Base-by-base conservation (phyloP, 768 basidiomycete genomes). In the Leccinum rimulosum region DNA sequence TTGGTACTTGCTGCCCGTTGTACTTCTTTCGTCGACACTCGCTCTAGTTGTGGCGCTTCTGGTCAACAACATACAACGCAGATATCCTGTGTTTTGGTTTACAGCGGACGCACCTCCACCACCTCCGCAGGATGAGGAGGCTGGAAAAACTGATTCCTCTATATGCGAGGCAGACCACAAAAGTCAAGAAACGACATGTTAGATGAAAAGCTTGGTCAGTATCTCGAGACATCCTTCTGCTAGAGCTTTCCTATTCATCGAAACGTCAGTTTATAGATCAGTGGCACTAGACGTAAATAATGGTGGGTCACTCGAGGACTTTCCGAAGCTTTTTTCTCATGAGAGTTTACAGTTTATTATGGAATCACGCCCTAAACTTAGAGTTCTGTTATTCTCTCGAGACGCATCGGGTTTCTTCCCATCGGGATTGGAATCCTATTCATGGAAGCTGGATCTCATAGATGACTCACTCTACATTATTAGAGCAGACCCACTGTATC, bases 1-100 rank as follows among this genome's bases (percentile, higher is more conserved):
- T 12, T 84, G 82, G 83, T 80, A 82, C 61, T 80, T 81, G 57
- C 70, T 85, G 12, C 82, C 82, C 14, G 76, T 84, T 49, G 68
- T 84, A 47, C 73, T 85, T 11, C 75, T 85, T 9, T 77, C 79
- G 3, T 80, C 80, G 6, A 62, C 72, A 8, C 70, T 85, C 8
- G 75, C 76, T 6, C 74, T 84, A 35, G 68, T 57, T 0, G 78
- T 83, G 3, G 82, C 81, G 4, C 71, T 85, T 14, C 45, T 82
- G 19, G 59, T 75, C 52, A 80, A 84, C 62, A 84, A 84, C 64
- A 78, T 84, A 45, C 82, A 82, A 64, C 69, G 82, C 36, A 71
- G 76, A 48, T 84, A 67, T 58, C 68, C 63, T 79, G 65, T 76
- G 17, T 83, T 77, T 62, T 85, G 83, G 83, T 74, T 71, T 56